Evolutionary conservation across 768 basidiomycete species (phyloP), one percentile per base, ranked within the genome.

Genomic region (Agaricus subrufescens): DNA sequence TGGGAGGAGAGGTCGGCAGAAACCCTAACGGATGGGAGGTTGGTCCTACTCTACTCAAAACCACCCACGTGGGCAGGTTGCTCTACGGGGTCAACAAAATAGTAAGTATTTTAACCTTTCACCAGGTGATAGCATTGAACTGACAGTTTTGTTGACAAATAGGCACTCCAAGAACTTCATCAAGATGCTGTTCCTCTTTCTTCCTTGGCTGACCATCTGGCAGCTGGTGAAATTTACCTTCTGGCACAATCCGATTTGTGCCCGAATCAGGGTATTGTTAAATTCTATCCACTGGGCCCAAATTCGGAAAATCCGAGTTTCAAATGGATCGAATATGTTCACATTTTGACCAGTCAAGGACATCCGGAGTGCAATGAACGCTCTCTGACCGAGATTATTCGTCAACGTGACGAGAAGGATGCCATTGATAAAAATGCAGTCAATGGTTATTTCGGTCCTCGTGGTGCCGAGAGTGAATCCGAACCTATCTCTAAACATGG

Each of bases 1-100:
- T 91, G 40, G 94, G 89, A 7, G 87, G 83, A 10, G 67, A 76
- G 55, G 86, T 84, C 60, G 83, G 84, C 1, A 79, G 71, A 15
- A 94, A 91, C 63, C 65, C 67, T 19, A 80, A 79, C 1, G 75
- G 69, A 92, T 95, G 98, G 69, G 76, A 91, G n/a, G 87, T 92
- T 1, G 81, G 85, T 3, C 88, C 86, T 0, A 69, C 75, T 8
- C 62, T 11, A 5, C 7, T 94, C 15, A 65, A 77, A 27, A 77
- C 95, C 52, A 92, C 87, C 1, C 73, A 81, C 2, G 69, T 84
- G 26, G 94, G 92, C 0, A 79, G 79, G 67, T 69, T 78, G 58
- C 73, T 94, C 19, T 19, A 19, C 19, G 19, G 19, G 19, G 19
- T 19, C 19, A 19, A 19, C 19, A 19, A 19, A 19, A 19, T 19